Conservation (phyloP, 164 flowering plant genomes). For the Aristolochia fimbriata region DNA sequence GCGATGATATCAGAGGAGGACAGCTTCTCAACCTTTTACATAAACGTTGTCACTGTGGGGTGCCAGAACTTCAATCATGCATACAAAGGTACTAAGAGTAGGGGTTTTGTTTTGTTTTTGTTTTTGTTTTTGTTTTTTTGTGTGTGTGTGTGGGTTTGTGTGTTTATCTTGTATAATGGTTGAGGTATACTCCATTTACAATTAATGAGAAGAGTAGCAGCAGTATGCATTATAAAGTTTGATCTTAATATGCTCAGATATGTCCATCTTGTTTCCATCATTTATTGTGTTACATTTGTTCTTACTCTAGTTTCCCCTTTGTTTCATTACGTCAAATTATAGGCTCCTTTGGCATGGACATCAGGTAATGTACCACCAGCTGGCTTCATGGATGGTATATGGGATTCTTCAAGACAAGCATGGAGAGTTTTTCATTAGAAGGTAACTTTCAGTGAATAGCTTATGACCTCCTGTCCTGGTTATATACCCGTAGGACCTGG, state of each 20-base stretch:
- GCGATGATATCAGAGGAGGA: conserved; percentile 83
- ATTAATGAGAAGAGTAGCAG: no score
- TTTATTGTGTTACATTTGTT: background rate
- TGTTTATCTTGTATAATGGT: background rate
- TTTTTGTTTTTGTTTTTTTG: no score
- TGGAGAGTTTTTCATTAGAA: conserved; percentile 89
- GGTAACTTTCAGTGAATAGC: conserved; percentile 31
- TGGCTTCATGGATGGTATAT: conserved; percentile 97
- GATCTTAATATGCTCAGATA: background rate
- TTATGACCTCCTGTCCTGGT: background rate
- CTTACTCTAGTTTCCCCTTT: no score
- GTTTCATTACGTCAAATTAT: background rate
- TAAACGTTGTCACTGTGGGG: conserved; percentile 92
- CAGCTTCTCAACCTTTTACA: conserved; percentile 84
- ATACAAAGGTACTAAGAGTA: conserved; percentile 59
- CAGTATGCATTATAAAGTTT: no score
- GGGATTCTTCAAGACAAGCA: conserved; percentile 93
- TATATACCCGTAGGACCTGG: background rate
- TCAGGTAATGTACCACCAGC: conserved; percentile 93
- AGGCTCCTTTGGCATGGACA: conserved; percentile 99
- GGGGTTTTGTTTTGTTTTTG: background rate
- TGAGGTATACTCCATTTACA: no score
- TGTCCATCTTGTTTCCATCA: background rate
- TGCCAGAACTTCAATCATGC: conserved; percentile 91
- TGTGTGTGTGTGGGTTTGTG: background rate